These are phyloP conservation scores for Knufia petricola DNA, from an alignment of 2,329 filamentous ascomycete genomes.

Conservation along the genomic window DNA sequence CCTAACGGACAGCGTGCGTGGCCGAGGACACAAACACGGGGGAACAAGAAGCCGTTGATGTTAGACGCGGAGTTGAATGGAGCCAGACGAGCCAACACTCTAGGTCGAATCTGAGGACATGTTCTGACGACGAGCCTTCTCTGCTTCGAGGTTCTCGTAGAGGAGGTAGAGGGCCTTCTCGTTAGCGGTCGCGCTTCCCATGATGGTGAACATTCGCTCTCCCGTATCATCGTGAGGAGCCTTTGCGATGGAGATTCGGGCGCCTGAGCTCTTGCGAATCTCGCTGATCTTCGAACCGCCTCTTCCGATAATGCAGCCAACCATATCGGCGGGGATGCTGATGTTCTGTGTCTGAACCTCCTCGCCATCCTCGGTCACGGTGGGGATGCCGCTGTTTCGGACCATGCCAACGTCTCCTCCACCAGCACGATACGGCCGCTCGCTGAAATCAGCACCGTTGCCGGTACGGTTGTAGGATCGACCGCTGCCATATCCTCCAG, in stretches of 20 bases:
- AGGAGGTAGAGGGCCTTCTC: conserved; percentile 92
- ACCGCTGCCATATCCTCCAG: conserved; percentile 35
- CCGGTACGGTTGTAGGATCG: conserved; percentile 84
- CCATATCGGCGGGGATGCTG: conserved; percentile 98
- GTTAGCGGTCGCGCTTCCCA: conserved; percentile 86
- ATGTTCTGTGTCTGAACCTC: conserved; percentile 99
- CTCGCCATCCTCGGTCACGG: conserved; percentile 90
- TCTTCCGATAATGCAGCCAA: conserved; percentile 96
- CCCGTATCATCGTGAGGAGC: conserved; percentile 93
- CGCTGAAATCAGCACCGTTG: conserved; percentile 95
- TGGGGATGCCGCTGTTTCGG: conserved; percentile 58
- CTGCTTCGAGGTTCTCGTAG: conserved; percentile 97
- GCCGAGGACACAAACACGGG: background rate
- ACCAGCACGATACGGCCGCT: conserved; percentile 65
- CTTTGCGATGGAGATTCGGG: conserved; percentile 96
- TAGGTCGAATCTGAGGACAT: conserved; percentile 46
- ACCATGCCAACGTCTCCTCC: conserved; percentile 61
- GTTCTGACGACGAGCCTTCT: conserved; percentile 97
- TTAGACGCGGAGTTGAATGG: too few species aligned
- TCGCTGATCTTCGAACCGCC: conserved; percentile 96
- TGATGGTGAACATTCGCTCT: conserved; percentile 99
- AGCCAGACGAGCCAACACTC: conserved; percentile 13
- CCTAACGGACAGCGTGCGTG: conserved; percentile 12
- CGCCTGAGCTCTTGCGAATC: conserved; percentile 92
- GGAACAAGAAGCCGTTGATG: background rate